phyloP scores from a whole-genome alignment of 169 alveolate genomes.

The Plasmodium inui region DNA sequence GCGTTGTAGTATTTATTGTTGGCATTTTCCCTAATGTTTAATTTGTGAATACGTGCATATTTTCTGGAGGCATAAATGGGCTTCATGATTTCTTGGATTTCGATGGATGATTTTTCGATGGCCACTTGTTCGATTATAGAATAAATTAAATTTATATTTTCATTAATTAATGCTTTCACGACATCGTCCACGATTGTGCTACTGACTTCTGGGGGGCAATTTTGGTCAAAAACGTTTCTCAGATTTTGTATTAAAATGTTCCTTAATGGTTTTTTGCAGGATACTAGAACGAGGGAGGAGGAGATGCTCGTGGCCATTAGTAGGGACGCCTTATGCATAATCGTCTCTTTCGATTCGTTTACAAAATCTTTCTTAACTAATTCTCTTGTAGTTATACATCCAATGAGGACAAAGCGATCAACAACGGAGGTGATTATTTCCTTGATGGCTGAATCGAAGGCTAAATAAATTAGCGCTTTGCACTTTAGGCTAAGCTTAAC shows the following conservation, averaged over 20 bases:
- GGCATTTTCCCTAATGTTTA: constrained; percentile 57
- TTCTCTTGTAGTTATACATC: constrained; percentile 95
- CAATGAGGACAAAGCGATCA: constrained; percentile 92
- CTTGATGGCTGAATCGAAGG: constrained; percentile 68
- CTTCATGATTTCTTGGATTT: constrained; percentile 78
- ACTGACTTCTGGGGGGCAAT: constrained; percentile 35
- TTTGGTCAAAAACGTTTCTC: constrained; percentile 32
- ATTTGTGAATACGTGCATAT: constrained; percentile 68
- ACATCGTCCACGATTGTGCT: constrained; percentile 78
- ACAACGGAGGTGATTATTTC: constrained; percentile 62
- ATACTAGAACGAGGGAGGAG: constrained; percentile 94
- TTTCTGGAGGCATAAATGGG: constrained; percentile 73
- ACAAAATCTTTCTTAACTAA: constrained; percentile 95
- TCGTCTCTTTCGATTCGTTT: constrained; percentile 91
- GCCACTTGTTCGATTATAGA: constrained; percentile 85
- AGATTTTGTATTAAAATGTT: constrained; percentile 81
- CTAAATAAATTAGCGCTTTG: constrained; percentile 31
- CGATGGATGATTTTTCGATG: constrained; percentile 81
- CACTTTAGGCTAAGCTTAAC: constrained; percentile 15
- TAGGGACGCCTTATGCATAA: constrained; percentile 91
- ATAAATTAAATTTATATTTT: constrained; percentile 82
- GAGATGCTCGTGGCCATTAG: constrained; percentile 92
- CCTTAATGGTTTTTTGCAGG: constrained; percentile 90
- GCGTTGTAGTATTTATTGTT: constrained; percentile 70
- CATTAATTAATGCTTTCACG: constrained; percentile 80